Conservation (phyloP, 345 rosid genomes). For the Stellera chamaejasme region DNA sequence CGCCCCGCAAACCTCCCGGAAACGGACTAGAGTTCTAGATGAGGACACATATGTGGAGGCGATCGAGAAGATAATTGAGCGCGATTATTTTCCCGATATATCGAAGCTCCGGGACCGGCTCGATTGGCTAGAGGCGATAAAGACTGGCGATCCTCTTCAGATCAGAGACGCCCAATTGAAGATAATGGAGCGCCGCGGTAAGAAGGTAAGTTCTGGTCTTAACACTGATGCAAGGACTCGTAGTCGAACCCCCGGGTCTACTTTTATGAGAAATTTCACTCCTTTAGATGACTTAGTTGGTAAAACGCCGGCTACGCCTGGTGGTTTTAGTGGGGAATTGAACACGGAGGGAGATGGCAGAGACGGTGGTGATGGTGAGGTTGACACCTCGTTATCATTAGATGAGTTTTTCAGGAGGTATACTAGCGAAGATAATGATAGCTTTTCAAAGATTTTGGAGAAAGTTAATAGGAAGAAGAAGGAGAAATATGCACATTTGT, state of each 20-base stretch:
- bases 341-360: conserved; percentile 20
- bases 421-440: conserved; percentile 90
- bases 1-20: conserved; percentile 28
- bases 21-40: conserved; percentile 59
- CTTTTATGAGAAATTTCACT: conserved; percentile 63
- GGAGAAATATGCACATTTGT: conserved; percentile 55
- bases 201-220: conserved; percentile 21
- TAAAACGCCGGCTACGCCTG: conserved; percentile 42
- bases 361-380: conserved; percentile 31
- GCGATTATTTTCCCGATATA: conserved; percentile 94
- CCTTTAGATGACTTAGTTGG: conserved; percentile 74
- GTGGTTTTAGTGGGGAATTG: conserved; percentile 27
- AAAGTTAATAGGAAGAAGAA: conserved; percentile 88
- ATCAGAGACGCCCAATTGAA: conserved; percentile 92
- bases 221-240: conserved; percentile 27
- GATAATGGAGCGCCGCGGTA: conserved; percentile 86
- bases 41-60: conserved; percentile 82
- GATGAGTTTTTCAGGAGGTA: conserved; percentile 83
- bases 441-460: conserved; percentile 75
- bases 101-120: conserved; percentile 87
- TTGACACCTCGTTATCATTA: conserved; percentile 50
- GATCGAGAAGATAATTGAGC: conserved; percentile 91
- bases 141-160: conserved; percentile 75
- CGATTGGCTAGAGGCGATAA: conserved; percentile 89
- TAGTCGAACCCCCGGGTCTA: conserved; percentile 81